A percentile compares a stretch with the other conserved stretches of the same genome.
These are phyloP conservation scores for Penicillium rolfsii DNA, from an alignment of 2,329 filamentous ascomycete species.

Conservation along the genomic window DNA sequence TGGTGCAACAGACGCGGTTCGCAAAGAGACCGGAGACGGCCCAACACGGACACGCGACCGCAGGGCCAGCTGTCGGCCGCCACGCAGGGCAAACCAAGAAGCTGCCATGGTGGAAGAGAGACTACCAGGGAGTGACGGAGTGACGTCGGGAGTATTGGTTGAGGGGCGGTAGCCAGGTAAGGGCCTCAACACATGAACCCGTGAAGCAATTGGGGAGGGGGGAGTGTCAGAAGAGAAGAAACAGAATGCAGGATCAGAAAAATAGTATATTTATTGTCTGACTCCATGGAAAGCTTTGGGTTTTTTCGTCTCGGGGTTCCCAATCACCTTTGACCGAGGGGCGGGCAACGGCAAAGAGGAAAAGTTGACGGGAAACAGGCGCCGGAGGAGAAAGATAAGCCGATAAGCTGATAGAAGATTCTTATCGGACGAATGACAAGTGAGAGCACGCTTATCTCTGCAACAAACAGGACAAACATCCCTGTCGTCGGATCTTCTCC, in stretches of 20 bases:
- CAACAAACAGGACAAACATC: background rate
- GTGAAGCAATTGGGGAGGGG: constrained; percentile 1
- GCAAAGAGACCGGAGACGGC: constrained; percentile 29
- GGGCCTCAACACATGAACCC: constrained; percentile 14
- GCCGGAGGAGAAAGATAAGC: too few species aligned
- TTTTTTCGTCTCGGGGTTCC: constrained; percentile 3
- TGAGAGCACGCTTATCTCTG: background rate
- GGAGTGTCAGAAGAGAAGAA: background rate
- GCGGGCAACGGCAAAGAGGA: constrained; percentile 17
- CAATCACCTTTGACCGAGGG: constrained; percentile 9
- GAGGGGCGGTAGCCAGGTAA: constrained; percentile 6
- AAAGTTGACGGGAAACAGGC: constrained; percentile 14
- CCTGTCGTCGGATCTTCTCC: background rate
- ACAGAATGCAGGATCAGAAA: background rate
- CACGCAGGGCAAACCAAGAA: constrained; percentile 41
- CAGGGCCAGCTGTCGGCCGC: constrained; percentile 41
- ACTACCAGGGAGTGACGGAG: constrained; percentile 16
- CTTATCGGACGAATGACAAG: constrained; percentile 14
- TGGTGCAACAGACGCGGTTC: constrained; percentile 33
- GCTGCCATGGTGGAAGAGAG: constrained; percentile 35
- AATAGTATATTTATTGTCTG: constrained; percentile 20
- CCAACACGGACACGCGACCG: constrained; percentile 35
- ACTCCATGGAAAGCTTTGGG: background rate
- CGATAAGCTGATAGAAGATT: constrained; percentile 9
- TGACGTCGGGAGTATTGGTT: constrained; percentile 15